phyloP scores from a whole-genome alignment of 306 rosid genomes.

The Hippophae gyantsensis region DNA sequence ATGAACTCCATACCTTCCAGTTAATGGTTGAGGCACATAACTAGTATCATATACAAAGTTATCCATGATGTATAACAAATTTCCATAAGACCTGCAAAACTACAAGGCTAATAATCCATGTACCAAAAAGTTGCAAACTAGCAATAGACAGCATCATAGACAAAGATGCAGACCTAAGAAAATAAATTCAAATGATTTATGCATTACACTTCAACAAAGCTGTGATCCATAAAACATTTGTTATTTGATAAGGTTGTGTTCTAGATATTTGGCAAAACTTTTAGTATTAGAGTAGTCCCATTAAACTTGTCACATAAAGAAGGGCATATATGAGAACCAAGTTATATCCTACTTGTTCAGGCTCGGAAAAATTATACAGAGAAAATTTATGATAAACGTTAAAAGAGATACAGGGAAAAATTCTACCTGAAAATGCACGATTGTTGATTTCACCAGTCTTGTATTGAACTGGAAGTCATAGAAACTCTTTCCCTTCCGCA shows the following conservation, averaged over 20 bases:
- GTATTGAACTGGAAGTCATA: constrained; percentile 89
- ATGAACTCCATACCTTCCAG: constrained; percentile 36
- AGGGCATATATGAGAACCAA: too few species aligned
- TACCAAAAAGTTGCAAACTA: constrained; percentile 4
- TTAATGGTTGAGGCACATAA: constrained; percentile 25
- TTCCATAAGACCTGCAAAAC: constrained; percentile 42
- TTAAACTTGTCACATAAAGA: too few species aligned
- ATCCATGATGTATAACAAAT: constrained; percentile 20
- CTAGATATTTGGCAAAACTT: too few species aligned
- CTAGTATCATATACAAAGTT: constrained; percentile 24
- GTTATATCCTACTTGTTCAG: too few species aligned
- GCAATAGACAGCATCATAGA: constrained; percentile 5
- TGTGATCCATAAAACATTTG: too few species aligned
- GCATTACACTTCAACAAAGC: too few species aligned
- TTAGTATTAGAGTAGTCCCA: too few species aligned
- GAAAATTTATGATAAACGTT: neutral
- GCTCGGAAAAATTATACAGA: neutral
- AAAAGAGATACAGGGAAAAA: neutral
- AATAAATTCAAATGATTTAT: neutral
- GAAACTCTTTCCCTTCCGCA: constrained; percentile 50
- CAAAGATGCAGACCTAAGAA: neutral
- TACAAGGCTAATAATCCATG: constrained; percentile 27
- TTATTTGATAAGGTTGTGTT: too few species aligned
- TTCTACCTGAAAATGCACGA: constrained; percentile 91
- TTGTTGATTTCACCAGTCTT: constrained; percentile 81